A percentile compares a stretch with the other conserved stretches of the same genome.
These are phyloP conservation scores for Infundibulicybe gibba DNA, from an alignment of 768 basidiomycete species.

Conservation along the genomic window DNA sequence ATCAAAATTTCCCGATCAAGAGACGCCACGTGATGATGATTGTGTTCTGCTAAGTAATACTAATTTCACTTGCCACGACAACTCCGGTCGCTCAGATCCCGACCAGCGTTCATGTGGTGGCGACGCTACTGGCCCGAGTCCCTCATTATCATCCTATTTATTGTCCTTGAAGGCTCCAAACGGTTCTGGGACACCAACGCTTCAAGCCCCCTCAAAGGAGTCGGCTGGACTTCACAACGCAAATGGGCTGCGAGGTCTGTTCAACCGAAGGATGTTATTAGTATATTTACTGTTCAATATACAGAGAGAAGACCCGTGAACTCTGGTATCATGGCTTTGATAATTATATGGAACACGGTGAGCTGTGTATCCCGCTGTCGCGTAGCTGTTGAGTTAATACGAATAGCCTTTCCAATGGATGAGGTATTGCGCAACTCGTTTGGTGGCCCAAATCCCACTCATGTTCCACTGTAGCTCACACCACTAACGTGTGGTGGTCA, in stretches of 20 bases:
- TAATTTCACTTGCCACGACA: conserved; percentile 26
- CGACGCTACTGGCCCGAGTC: conserved; percentile 50
- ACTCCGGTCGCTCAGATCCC: neutral
- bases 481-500: conserved; percentile 84
- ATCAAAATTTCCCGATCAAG: too few relatives aligned
- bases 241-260: conserved; percentile 56
- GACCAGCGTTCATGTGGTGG: conserved; percentile 38
- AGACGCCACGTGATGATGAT: too few relatives aligned
- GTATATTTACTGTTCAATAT: neutral
- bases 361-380: conserved; percentile 10
- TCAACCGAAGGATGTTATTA: neutral
- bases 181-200: conserved; percentile 28
- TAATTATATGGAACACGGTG: conserved; percentile 85
- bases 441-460: neutral
- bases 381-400: conserved; percentile 2
- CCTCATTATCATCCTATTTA: conserved; percentile 34
- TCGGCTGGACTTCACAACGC: conserved; percentile 53
- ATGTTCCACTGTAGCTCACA: conserved; percentile 50
- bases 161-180: conserved; percentile 29
- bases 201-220: conserved; percentile 24
- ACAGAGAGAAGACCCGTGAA: conserved; percentile 66
- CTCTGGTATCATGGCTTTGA: conserved; percentile 91
- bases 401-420: conserved; percentile 77
- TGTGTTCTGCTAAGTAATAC: neutral
- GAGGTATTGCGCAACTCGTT: conserved; percentile 49